These are phyloP conservation scores for Camellia granthamiana DNA, from an alignment of 148 eudicot species.

Conservation along the genomic window DNA sequence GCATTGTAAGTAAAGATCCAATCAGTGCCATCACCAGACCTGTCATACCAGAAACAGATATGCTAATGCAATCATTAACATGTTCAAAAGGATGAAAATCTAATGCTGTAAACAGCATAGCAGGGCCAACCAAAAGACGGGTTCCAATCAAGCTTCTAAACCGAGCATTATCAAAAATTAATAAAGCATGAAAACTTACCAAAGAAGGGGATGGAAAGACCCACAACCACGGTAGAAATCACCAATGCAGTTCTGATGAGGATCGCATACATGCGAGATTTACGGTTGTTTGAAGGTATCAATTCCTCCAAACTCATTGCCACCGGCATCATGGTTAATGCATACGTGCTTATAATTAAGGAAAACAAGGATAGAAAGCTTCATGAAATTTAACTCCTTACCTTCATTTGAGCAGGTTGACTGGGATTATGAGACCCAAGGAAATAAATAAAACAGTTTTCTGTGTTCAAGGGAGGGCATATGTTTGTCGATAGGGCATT, in stretches of 20 bases:
- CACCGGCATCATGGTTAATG: slow-evolving; percentile 82
- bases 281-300: slow-evolving; percentile 57
- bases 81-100: slow-evolving; percentile 16
- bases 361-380: slow-evolving; percentile 8
- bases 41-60: slow-evolving; percentile 18
- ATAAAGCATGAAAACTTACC: slow-evolving; percentile 43
- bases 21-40: slow-evolving; percentile 91
- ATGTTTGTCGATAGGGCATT: not conserved
- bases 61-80: not conserved
- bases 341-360: slow-evolving; percentile 42
- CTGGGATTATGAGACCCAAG: not conserved
- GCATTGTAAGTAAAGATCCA: slow-evolving; percentile 91
- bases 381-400: not conserved
- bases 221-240: slow-evolving; percentile 72
- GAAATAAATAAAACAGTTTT: not conserved
- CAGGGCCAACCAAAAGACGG: not conserved
- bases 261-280: slow-evolving; percentile 56
- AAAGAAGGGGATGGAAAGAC: slow-evolving; percentile 72
- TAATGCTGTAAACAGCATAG: not conserved
- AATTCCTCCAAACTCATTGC: slow-evolving; percentile 93
- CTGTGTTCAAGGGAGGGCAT: not conserved
- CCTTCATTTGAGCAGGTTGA: not conserved
- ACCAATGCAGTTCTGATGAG: slow-evolving; percentile 83
- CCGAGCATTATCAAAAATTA: too few relatives aligned
- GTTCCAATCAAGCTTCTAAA: not conserved